Base-by-base conservation (phyloP, 2,329 filamentous ascomycete genomes). In the Calonectria crousiana region DNA sequence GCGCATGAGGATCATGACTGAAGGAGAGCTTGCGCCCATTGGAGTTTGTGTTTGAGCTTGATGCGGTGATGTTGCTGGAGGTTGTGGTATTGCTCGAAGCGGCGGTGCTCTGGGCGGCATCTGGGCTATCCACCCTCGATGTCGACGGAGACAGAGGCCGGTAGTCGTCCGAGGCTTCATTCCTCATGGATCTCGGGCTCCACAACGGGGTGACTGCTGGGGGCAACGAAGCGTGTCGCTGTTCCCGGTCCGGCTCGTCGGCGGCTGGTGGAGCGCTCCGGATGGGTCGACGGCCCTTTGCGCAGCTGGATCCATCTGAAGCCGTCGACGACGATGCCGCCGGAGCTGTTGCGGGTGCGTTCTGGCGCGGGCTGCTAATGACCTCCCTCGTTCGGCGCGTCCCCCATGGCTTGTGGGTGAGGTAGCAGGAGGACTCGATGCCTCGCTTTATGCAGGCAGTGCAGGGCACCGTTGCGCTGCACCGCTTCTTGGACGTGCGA, bases 401-500 rank as follows among this genome's bases (percentile, higher is more conserved):
- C 26, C 81, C 79, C 76, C 84, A 74, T 62, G 82, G 77, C 78
- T 83, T 71, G 77, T 83, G 78, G 77, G 82, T 81, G 58, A 84
- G 82, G 73, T 78, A 80, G 53, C 84, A 89, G 5, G 83, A 81
- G 26, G 81, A 79, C 26, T 81, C 84, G 6, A 86, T 82, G 3
- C 87, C 87, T 23, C 87, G 86, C 9, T 84, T 82, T 9, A 86
- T 82, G 71, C 88, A 90, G 60, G 87, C 86, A 0, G 84, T 83
- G 75, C 89, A 90, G 1, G 89, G 89, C 3, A 86, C 85, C 0
- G 84, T 84, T 13, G 86, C 88, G 70, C 86, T 87, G 78, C 89
- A 90, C 75, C 87, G 83, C 80, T 89, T 90, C 81, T 90, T 90
- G 11, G 88, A 86, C 18, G 84, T 82, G 36, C 87, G 85, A 76